Percentiles rank a stretch among this genome's conserved stretches.
phyloP scores from a whole-genome alignment of 129 eudicot genomes.

The Dittrichia graveolens region DNA sequence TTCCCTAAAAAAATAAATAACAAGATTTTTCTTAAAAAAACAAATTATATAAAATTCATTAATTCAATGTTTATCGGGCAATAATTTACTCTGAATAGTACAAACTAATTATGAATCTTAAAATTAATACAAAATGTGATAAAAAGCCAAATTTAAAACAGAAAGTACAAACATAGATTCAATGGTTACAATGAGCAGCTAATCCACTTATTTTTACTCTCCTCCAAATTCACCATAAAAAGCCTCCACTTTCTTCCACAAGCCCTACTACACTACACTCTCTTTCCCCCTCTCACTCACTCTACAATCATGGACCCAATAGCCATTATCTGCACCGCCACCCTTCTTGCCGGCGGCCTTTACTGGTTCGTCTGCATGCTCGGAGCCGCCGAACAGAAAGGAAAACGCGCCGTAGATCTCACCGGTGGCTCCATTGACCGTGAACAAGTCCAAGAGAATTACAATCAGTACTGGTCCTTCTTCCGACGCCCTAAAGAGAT shows the following conservation, averaged over 20 bases:
- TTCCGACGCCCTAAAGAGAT: constrained; percentile 78
- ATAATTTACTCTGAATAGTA: no score
- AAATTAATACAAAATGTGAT: no score
- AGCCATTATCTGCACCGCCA: constrained; percentile 62
- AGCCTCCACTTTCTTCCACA: background rate
- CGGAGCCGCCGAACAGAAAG: constrained; percentile 87
- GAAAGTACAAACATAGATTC: no score
- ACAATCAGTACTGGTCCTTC: constrained; percentile 86
- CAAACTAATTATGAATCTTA: no score
- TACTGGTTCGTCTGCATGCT: constrained; percentile 90
- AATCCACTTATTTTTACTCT: no score
- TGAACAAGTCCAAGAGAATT: constrained; percentile 70
- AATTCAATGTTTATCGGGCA: no score
- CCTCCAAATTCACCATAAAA: constrained; percentile 1
- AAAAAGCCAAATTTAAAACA: no score
- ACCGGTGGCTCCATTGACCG: constrained; percentile 81
- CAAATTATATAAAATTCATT: no score
- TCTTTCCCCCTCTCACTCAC: constrained; percentile 10
- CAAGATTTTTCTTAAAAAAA: no score
- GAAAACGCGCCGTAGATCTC: constrained; percentile 73
- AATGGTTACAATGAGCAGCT: no score
- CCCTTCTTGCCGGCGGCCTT: constrained; percentile 65
- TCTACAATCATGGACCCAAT: constrained; percentile 53
- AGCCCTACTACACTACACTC: background rate
- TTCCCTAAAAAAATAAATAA: no score